Conservation (phyloP, 176 grass and related monocot species). For the Sorghum bicolor region Sorghum_bicolor_NCBIv3 NC_012872.2:6730001-6730500, state of each 20-base stretch:
- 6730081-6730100: not conserved
- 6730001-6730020: not conserved
- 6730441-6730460: not conserved
- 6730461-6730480: conserved; percentile 21
- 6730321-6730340: not conserved
- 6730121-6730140: not conserved
- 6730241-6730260: no score
- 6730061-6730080: not conserved
- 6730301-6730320: not conserved
- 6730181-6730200: no score
- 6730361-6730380: not conserved
- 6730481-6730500: conserved; percentile 17
- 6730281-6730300: no score
- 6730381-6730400: not conserved
- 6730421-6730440: not conserved
- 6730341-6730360: not conserved
- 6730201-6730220: no score
- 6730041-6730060: not conserved
- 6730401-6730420: not conserved
- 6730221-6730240: no score
- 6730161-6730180: no score
- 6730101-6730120: not conserved
- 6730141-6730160: no score
- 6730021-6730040: not conserved
- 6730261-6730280: no score